phyloP scores from a whole-genome alignment of 306 rosid species.

The Cucurbita maxima region DNA sequence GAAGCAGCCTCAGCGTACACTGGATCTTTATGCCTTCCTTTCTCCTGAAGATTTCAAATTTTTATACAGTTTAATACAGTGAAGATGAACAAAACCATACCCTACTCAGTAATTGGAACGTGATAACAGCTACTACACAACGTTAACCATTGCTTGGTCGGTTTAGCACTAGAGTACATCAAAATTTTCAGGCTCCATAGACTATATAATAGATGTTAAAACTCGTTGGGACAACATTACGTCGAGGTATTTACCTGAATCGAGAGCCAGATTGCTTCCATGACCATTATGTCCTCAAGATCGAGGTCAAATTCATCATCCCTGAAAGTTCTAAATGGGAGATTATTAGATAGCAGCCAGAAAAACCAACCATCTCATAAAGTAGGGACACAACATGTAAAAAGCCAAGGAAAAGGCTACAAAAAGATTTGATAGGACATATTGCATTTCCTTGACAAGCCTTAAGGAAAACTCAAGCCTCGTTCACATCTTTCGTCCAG shows the following conservation, averaged over 20 bases:
- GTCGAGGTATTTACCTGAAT: slow-evolving; percentile 47
- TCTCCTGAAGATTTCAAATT: slow-evolving; percentile 40
- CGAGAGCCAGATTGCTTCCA: slow-evolving; percentile 99
- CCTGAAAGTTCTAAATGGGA: slow-evolving; percentile 28
- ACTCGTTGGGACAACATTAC: background rate
- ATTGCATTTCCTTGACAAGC: too few relatives aligned
- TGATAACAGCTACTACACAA: background rate
- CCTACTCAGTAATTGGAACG: background rate
- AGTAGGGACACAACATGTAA: background rate
- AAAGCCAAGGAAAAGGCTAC: too few relatives aligned
- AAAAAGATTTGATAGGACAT: too few relatives aligned
- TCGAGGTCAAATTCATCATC: slow-evolving; percentile 85
- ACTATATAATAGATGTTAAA: background rate
- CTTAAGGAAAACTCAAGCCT: too few relatives aligned
- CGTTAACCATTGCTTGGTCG: too few relatives aligned
- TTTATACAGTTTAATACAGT: background rate
- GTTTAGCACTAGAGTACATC: too few relatives aligned
- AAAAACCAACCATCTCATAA: background rate
- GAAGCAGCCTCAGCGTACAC: slow-evolving; percentile 27
- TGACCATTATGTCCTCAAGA: slow-evolving; percentile 97
- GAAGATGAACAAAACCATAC: background rate
- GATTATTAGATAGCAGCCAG: background rate
- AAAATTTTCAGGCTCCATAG: background rate
- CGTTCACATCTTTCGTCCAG: too few relatives aligned
- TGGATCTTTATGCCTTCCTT: slow-evolving; percentile 46